Percentiles rank a stretch among this genome's conserved stretches.
phyloP scores from a whole-genome alignment of 441 rosid genomes.

The Gossypium schwendimanii region DNA sequence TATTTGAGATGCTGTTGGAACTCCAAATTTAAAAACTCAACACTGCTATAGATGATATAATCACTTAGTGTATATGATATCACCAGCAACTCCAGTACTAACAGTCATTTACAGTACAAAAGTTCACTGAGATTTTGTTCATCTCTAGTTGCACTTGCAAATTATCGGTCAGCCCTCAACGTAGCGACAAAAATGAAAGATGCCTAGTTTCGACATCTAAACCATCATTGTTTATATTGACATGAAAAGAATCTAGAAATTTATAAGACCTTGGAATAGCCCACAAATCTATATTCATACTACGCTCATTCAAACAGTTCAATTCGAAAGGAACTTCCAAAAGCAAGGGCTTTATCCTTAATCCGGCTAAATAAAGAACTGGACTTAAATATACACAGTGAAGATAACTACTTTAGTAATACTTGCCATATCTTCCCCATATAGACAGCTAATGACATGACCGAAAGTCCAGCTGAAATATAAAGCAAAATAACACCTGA shows the following conservation, averaged over 20 bases:
- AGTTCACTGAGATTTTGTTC: background rate
- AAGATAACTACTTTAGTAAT: slow-evolving; percentile 48
- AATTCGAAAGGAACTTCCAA: background rate
- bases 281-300: background rate
- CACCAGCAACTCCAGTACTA: background rate
- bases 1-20: too few species aligned
- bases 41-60: too few species aligned
- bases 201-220: background rate
- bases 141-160: background rate
- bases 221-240: background rate
- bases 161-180: background rate
- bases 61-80: too few species aligned
- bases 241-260: background rate
- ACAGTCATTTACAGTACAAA: background rate
- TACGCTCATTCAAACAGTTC: background rate
- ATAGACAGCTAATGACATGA: slow-evolving; percentile 79
- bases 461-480: slow-evolving; percentile 77
- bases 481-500: slow-evolving; percentile 73
- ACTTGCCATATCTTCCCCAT: slow-evolving; percentile 76
- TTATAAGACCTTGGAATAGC: background rate
- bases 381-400: slow-evolving; percentile 12
- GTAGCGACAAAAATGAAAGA: background rate
- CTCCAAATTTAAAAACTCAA: too few species aligned
- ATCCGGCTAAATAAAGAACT: slow-evolving; percentile 8
- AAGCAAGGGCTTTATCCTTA: slow-evolving; percentile 1